phyloP scores from a whole-genome alignment of 2,329 filamentous ascomycete species.

The Phoma herbarum region DNA sequence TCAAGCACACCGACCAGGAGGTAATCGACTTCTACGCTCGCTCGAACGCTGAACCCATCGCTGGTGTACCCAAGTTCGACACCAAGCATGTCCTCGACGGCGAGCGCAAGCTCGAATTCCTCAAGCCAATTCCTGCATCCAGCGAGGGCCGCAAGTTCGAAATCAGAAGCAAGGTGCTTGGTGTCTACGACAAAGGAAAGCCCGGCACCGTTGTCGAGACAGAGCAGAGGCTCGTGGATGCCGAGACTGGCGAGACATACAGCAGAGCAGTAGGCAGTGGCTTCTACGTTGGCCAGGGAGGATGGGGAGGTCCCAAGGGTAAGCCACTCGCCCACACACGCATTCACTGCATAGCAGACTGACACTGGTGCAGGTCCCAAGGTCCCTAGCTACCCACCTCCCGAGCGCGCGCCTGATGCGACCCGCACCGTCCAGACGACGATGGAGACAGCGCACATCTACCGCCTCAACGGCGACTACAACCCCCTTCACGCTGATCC shows the following conservation, averaged over 20 bases:
- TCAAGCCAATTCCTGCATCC: conserved; percentile 76
- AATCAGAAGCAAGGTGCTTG: conserved; percentile 77
- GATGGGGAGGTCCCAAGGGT: conserved; percentile 91
- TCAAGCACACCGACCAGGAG: conserved; percentile 79
- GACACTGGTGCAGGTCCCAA: conserved; percentile 63
- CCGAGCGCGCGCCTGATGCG: conserved; percentile 74
- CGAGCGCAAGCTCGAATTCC: conserved; percentile 79
- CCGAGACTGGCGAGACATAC: conserved; percentile 73
- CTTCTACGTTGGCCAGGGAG: conserved; percentile 83
- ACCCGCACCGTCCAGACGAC: conserved; percentile 75
- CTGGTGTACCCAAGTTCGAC: conserved; percentile 80
- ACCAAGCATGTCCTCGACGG: conserved; percentile 79
- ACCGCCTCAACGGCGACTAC: conserved; percentile 87
- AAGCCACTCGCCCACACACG: conserved; percentile 23
- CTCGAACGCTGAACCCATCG: conserved; percentile 72
- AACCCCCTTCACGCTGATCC: conserved; percentile 91
- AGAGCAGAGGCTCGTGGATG: conserved; percentile 79
- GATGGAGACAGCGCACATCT: conserved; percentile 68
- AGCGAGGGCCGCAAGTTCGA: conserved; percentile 79
- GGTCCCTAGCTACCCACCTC: conserved; percentile 79
- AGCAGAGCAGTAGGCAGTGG: conserved; percentile 72
- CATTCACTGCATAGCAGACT: not conserved
- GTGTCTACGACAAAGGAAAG: conserved; percentile 90
- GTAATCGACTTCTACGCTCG: conserved; percentile 85
- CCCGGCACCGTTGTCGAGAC: conserved; percentile 83